Conservation (phyloP, 306 rosid species). For the Medicago lupulina region DNA sequence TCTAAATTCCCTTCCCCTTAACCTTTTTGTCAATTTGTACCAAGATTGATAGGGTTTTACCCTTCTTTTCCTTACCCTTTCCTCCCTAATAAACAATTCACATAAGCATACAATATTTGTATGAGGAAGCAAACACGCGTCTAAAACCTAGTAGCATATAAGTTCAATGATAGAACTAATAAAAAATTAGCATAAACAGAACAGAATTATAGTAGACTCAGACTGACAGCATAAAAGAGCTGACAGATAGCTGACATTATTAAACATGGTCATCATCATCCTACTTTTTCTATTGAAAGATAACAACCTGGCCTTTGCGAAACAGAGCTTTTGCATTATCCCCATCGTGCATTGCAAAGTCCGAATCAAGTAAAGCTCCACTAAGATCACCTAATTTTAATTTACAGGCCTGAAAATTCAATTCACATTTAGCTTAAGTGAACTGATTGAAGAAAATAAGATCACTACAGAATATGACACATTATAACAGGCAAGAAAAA, state of each 20-base stretch:
- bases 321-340: slow-evolving; percentile 63
- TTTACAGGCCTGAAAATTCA: slow-evolving; percentile 56
- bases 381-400: slow-evolving; percentile 57
- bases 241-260: slow-evolving; percentile 23
- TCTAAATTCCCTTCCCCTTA: background rate
- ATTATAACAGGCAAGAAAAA: slow-evolving; percentile 7
- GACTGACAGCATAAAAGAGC: background rate
- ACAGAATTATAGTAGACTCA: background rate
- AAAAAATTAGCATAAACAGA: slow-evolving; percentile 3
- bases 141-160: slow-evolving; percentile 6
- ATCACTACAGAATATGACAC: slow-evolving; percentile 3
- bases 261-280: slow-evolving; percentile 21
- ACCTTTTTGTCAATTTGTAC: background rate
- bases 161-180: background rate
- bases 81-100: slow-evolving; percentile 8
- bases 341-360: slow-evolving; percentile 63
- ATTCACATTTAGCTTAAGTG: slow-evolving; percentile 23
- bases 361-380: slow-evolving; percentile 61
- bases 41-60: background rate
- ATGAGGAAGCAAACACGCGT: slow-evolving; percentile 11
- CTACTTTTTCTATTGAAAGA: slow-evolving; percentile 33
- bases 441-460: slow-evolving; percentile 2
- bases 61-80: slow-evolving; percentile 1
- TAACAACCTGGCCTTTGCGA: slow-evolving; percentile 63
- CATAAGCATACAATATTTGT: slow-evolving; percentile 9